phyloP scores from a whole-genome alignment of 1,284 basidiomycete species.

The Rhizoctonia solani region DNA sequence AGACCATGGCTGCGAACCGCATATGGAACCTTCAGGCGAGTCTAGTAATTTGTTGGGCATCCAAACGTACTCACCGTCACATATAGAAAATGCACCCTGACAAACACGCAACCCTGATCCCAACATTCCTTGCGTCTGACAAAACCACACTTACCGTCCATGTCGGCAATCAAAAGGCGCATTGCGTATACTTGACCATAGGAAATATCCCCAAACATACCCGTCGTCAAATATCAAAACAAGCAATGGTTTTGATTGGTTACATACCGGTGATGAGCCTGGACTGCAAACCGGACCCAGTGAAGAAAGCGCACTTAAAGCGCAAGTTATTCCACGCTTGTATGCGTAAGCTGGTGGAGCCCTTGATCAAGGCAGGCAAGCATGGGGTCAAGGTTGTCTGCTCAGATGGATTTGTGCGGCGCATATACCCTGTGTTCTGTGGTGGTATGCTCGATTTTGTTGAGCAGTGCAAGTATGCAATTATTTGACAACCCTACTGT shows the following conservation, averaged over 20 bases:
- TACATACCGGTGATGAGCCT: constrained; percentile 29
- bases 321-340: constrained; percentile 38
- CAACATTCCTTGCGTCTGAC: constrained; percentile 35
- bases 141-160: constrained; percentile 32
- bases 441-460: neutral
- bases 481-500: constrained; percentile 3
- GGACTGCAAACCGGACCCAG: neutral
- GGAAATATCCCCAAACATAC: constrained; percentile 36
- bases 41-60: neutral
- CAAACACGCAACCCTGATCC: constrained; percentile 16
- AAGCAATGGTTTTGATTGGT: constrained; percentile 28
- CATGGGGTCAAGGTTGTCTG: constrained; percentile 35
- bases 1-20: too few species aligned
- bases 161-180: constrained; percentile 32
- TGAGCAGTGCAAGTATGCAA: constrained; percentile 10
- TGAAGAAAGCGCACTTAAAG: neutral
- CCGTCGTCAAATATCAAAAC: neutral
- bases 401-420: constrained; percentile 16
- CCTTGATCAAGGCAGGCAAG: constrained; percentile 31
- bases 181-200: constrained; percentile 34
- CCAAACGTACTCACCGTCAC: neutral
- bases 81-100: constrained; percentile 6
- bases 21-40: constrained; percentile 33
- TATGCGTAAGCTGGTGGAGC: constrained; percentile 36
- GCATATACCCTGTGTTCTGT: constrained; percentile 1